A percentile compares a stretch with the other conserved stretches of the same genome.
phyloP scores from a whole-genome alignment of 805 yeast species.

The Kuraishia ogatae region DNA sequence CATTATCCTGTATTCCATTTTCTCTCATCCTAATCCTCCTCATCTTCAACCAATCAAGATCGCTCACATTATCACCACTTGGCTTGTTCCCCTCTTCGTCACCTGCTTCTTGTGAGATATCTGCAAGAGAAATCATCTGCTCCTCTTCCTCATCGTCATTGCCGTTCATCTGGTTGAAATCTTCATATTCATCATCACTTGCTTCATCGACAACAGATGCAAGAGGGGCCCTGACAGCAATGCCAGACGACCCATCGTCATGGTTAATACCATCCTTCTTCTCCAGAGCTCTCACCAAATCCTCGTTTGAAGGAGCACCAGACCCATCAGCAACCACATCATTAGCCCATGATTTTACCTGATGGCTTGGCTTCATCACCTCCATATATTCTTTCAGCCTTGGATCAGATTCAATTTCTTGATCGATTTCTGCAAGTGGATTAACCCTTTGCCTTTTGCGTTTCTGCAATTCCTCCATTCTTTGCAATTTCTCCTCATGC shows the following conservation, averaged over 20 bases:
- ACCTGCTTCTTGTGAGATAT: background rate
- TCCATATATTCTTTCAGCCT: conserved; percentile 74
- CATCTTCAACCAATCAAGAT: conserved; percentile 79
- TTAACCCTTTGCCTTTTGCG: conserved; percentile 25
- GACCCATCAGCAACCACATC: conserved; percentile 40
- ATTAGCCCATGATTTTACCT: conserved; percentile 68
- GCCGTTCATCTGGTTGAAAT: conserved; percentile 26
- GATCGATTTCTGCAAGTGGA: conserved; percentile 32
- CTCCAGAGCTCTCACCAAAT: conserved; percentile 32
- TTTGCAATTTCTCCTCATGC: conserved; percentile 40
- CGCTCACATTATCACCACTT: conserved; percentile 42
- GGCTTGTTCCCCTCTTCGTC: conserved; percentile 3
- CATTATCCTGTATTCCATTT: conserved; percentile 15
- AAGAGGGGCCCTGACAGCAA: conserved; percentile 15
- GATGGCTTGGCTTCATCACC: conserved; percentile 69
- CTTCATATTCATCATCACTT: conserved; percentile 48
- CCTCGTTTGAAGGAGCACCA: conserved; percentile 37
- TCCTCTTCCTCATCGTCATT: conserved; percentile 36
- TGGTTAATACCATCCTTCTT: conserved; percentile 8
- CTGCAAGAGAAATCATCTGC: conserved; percentile 30
- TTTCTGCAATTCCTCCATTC: conserved; percentile 37
- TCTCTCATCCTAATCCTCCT: conserved; percentile 68
- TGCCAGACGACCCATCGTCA: conserved; percentile 12
- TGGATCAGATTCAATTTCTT: conserved; percentile 55
- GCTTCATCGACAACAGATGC: conserved; percentile 26